phyloP scores from a whole-genome alignment of 2,329 filamentous ascomycete species.

The Penicillium sp. region DNA sequence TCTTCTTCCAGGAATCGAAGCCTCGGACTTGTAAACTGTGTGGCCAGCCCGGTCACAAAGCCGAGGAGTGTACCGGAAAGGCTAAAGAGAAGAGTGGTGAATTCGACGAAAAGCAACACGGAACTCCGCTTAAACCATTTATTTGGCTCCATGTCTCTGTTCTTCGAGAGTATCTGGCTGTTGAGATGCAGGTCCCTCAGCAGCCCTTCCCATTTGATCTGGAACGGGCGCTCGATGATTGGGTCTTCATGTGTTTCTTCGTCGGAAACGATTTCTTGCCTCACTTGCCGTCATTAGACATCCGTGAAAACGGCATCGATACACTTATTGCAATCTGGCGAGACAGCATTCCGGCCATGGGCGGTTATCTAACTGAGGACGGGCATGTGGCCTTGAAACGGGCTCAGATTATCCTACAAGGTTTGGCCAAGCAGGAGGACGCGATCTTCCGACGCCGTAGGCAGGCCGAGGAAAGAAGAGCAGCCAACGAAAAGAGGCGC shows the following conservation, averaged over 20 bases:
- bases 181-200: conserved; percentile 76
- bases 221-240: conserved; percentile 90
- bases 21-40: conserved; percentile 79
- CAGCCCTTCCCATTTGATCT: conserved; percentile 87
- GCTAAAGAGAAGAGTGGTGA: conserved; percentile 73
- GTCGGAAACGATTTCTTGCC: conserved; percentile 98
- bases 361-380: conserved; percentile 93
- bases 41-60: conserved; percentile 86
- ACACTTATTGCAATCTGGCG: conserved; percentile 96
- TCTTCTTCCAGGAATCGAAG: conserved; percentile 86
- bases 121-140: conserved; percentile 73
- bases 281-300: conserved; percentile 94
- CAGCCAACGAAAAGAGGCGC: conserved; percentile 71
- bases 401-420: conserved; percentile 81
- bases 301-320: conserved; percentile 94
- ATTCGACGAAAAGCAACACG: conserved; percentile 73
- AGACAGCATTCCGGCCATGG: conserved; percentile 85
- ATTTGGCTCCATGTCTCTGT: conserved; percentile 96
- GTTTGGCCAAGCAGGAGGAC: conserved; percentile 87
- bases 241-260: conserved; percentile 99
- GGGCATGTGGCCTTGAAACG: conserved; percentile 81
- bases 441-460: conserved; percentile 85
- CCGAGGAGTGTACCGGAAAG: conserved; percentile 74
- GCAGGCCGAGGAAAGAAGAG: conserved; percentile 76
- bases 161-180: conserved; percentile 84